phyloP scores from a whole-genome alignment of 2,329 filamentous ascomycete species.

The Fusarium devonianum region DNA sequence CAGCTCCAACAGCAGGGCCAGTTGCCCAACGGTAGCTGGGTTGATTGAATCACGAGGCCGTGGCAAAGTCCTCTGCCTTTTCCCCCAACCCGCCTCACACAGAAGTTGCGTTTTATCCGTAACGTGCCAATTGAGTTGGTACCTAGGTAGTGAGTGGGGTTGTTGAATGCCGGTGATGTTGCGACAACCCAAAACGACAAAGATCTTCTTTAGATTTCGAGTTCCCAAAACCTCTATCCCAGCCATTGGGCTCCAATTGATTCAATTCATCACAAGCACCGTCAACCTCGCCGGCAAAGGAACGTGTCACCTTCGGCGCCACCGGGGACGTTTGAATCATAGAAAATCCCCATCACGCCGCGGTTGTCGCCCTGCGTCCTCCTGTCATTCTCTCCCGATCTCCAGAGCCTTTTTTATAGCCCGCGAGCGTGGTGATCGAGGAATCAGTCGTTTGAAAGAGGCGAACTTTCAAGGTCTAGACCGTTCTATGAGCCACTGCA shows the following conservation, averaged over 20 bases:
- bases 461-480: slow-evolving; percentile 27
- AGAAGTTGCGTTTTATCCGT: too few species aligned
- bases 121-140: too few species aligned
- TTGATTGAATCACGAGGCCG: too few species aligned
- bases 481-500: slow-evolving; percentile 16
- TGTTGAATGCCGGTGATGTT: slow-evolving; percentile 1
- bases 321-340: not conserved
- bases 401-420: slow-evolving; percentile 6
- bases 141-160: too few species aligned
- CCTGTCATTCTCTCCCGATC: slow-evolving; percentile 20
- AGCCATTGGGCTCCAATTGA: not conserved
- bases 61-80: too few species aligned
- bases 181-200: slow-evolving; percentile 12
- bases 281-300: not conserved
- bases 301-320: slow-evolving; percentile 10
- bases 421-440: slow-evolving; percentile 17
- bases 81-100: too few species aligned
- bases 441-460: not conserved
- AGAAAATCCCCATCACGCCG: not conserved
- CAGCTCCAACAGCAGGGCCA: not conserved
- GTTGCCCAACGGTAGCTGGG: too few species aligned
- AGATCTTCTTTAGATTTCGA: slow-evolving; percentile 31
- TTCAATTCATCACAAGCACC: too few species aligned
- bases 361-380: not conserved
- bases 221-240: too few species aligned